These are phyloP conservation scores for Phytophthora rubi DNA, from an alignment of 352 stramenopile species.

Conservation along the genomic window DNA sequence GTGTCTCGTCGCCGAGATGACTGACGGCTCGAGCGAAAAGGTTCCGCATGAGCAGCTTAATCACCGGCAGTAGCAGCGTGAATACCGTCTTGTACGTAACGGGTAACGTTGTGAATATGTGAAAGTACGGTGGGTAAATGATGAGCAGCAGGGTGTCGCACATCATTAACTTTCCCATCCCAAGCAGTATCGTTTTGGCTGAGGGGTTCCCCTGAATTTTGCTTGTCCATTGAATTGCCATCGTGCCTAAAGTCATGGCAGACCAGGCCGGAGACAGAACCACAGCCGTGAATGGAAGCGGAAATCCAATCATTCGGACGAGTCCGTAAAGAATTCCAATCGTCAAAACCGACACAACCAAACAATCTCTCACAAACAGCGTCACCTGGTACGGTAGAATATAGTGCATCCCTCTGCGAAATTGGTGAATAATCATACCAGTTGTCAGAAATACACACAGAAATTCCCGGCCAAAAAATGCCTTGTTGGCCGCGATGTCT, in stretches of 20 bases:
- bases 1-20: neutral
- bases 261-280: neutral
- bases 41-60: conserved; percentile 1
- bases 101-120: neutral
- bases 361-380: neutral
- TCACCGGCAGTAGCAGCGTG: neutral
- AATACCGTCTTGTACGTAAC: neutral
- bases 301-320: neutral
- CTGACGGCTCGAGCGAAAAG: neutral
- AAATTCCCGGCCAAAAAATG: neutral
- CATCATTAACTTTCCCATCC: neutral
- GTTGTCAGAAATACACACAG: neutral
- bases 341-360: neutral
- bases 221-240: neutral
- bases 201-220: neutral
- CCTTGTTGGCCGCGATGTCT: neutral
- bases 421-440: neutral
- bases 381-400: neutral
- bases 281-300: neutral
- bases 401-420: neutral
- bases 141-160: neutral
- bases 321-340: neutral
- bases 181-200: neutral
- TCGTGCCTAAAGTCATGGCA: neutral
- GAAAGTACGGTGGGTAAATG: neutral